Conservation (phyloP, 2,329 filamentous ascomycete genomes). For the Tolypocladium amazonense region DNA sequence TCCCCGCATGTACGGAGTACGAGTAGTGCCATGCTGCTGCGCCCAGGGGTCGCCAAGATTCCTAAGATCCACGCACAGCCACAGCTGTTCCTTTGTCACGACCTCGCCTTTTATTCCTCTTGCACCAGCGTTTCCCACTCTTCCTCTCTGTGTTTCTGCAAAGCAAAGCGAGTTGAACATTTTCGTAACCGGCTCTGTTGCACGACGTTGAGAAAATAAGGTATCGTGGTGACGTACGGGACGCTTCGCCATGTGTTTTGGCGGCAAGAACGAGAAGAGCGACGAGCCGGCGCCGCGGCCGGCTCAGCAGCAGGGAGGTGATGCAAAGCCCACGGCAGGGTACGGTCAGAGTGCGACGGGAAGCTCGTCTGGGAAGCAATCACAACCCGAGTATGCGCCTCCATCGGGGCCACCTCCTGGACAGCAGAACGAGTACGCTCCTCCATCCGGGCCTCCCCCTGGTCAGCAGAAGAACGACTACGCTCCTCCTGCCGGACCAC, state of each 20-base stretch:
- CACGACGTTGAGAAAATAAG: background rate
- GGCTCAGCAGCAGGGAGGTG: slow-evolving; percentile 12
- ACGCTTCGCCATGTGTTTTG: slow-evolving; percentile 36
- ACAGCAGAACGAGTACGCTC: slow-evolving; percentile 11
- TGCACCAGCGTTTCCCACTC: background rate
- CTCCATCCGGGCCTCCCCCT: slow-evolving; percentile 24
- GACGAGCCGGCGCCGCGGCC: slow-evolving; percentile 30
- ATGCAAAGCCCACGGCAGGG: slow-evolving; percentile 11
- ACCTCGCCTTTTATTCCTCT: background rate
- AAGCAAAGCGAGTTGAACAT: background rate
- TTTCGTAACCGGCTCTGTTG: too few relatives aligned
- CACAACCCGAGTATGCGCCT: background rate
- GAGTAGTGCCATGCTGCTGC: background rate
- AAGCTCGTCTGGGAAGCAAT: background rate
- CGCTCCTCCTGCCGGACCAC: background rate
- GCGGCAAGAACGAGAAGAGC: slow-evolving; percentile 28
- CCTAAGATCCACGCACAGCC: background rate
- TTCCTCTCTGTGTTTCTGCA: background rate
- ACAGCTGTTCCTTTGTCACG: background rate
- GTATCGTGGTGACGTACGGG: background rate
- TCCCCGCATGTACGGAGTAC: background rate
- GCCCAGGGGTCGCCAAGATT: background rate
- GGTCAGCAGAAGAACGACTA: background rate
- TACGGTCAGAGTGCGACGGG: background rate
- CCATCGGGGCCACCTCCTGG: background rate